Conservation (phyloP, 495 filamentous ascomycete genomes). For the Platismatia glauca region DNA sequence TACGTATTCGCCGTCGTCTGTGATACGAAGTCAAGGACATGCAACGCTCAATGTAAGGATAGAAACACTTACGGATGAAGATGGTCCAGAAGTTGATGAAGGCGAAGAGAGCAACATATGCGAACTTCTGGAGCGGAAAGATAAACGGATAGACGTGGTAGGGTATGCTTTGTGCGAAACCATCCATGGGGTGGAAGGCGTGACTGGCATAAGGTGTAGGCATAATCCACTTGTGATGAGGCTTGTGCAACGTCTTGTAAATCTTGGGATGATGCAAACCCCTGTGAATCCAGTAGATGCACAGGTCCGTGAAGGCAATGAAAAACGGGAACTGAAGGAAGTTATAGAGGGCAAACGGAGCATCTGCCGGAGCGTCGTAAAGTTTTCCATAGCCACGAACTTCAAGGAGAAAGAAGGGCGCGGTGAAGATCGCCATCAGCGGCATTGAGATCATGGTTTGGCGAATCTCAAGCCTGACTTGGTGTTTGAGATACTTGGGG, state of each 20-base stretch:
- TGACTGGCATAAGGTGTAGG: conserved; percentile 86
- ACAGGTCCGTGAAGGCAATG: conserved; percentile 84
- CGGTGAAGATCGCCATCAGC: conserved; percentile 73
- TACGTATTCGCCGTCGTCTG: conserved; percentile 87
- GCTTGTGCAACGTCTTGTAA: conserved; percentile 89
- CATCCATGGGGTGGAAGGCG: conserved; percentile 93
- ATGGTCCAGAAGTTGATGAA: conserved; percentile 98
- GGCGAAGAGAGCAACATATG: conserved; percentile 75
- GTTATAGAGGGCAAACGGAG: conserved; percentile 69
- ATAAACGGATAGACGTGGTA: conserved; percentile 93
- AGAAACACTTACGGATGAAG: conserved; percentile 55
- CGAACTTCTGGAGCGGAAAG: conserved; percentile 86
- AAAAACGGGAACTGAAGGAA: conserved; percentile 84
- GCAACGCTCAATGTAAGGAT: neutral
- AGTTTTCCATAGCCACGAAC: conserved; percentile 80
- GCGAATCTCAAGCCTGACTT: conserved; percentile 75
- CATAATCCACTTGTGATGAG: conserved; percentile 99
- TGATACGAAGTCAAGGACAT: neutral
- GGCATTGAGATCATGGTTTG: conserved; percentile 71
- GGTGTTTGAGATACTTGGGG: conserved; percentile 92
- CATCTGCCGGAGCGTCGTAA: conserved; percentile 67
- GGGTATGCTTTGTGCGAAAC: conserved; percentile 82
- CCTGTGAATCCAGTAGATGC: conserved; percentile 93
- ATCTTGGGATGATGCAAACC: conserved; percentile 72
- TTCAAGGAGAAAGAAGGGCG: conserved; percentile 74